A percentile compares a stretch with the other conserved stretches of the same genome.
phyloP scores from a whole-genome alignment of 148 eudicot genomes.

The Persicaria tinctoria region DNA sequence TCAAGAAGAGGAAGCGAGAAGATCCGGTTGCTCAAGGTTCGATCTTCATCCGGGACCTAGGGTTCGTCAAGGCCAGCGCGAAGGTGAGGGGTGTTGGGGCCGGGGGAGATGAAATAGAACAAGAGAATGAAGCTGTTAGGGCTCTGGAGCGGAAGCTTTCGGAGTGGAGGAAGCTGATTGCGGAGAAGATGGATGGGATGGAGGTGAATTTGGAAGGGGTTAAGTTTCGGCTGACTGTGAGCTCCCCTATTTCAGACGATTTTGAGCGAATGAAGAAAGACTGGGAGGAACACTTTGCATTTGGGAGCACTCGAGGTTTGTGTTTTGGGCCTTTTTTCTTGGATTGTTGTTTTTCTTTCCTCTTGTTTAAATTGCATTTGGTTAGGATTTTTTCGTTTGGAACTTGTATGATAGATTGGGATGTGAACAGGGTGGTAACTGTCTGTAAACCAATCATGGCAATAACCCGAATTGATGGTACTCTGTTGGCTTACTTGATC shows the following conservation, averaged over 20 bases:
- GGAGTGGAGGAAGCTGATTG: conserved; percentile 54
- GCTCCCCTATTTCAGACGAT: conserved; percentile 51
- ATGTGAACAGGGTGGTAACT: not conserved
- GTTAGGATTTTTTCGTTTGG: not conserved
- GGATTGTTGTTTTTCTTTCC: not conserved
- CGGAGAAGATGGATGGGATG: conserved; percentile 69
- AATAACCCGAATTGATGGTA: not conserved
- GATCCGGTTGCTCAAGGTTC: conserved; percentile 57
- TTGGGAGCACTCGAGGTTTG: conserved; percentile 50
- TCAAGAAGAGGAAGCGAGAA: conserved; percentile 61
- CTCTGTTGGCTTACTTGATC: not conserved
- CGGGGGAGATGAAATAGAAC: not conserved
- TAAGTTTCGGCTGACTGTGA: conserved; percentile 52
- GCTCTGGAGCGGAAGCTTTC: conserved; percentile 37
- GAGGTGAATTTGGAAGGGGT: conserved; percentile 66
- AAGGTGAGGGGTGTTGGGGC: conserved; percentile 11
- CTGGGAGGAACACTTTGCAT: conserved; percentile 62
- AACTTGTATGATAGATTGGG: not conserved
- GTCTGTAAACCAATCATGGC: not conserved
- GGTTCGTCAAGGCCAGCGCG: conserved; percentile 25
- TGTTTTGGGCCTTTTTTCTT: not conserved
- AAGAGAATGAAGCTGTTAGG: conserved; percentile 12
- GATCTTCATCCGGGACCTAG: conserved; percentile 49
- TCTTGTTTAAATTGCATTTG: not conserved
- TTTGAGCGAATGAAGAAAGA: conserved; percentile 53